Evolutionary conservation across 176 grass and related monocot species (phyloP).

Genomic region (Zea luxurians): DNA sequence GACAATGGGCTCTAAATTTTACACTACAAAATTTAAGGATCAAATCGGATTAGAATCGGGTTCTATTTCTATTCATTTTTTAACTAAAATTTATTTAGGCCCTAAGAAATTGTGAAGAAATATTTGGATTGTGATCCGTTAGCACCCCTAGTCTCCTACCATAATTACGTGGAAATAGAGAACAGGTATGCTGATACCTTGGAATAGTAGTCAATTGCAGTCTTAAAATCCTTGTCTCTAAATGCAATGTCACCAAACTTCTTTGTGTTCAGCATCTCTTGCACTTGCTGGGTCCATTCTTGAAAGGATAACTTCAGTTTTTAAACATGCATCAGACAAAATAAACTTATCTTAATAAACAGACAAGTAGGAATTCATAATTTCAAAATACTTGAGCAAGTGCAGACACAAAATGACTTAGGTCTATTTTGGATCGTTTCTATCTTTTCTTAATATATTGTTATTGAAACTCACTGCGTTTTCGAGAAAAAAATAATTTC

Average conservation of each 20-base stretch:
- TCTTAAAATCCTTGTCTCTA: constrained; percentile 99
- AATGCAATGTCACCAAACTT: constrained; percentile 99
- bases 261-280: constrained; percentile 99
- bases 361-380: constrained; percentile 14
- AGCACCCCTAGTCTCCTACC: background rate
- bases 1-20: no score
- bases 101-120: no score
- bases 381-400: constrained; percentile 17
- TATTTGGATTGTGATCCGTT: no score
- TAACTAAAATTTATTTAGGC: no score
- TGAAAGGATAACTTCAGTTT: constrained; percentile 94
- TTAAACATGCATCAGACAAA: constrained; percentile 52
- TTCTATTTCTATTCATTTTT: no score
- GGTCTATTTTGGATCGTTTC: no score
- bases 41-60: no score
- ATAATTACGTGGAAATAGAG: constrained; percentile 2
- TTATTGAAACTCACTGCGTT: no score
- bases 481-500: no score
- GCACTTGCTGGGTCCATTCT: constrained; percentile 99
- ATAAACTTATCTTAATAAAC: constrained; percentile 45
- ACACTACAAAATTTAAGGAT: no score
- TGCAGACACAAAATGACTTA: background rate
- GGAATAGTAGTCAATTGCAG: constrained; percentile 95
- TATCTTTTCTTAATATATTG: no score
- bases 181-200: constrained; percentile 62